These are phyloP conservation scores for Dryas drummondii DNA, from an alignment of 306 rosid genomes.

Conservation along the genomic window DNA sequence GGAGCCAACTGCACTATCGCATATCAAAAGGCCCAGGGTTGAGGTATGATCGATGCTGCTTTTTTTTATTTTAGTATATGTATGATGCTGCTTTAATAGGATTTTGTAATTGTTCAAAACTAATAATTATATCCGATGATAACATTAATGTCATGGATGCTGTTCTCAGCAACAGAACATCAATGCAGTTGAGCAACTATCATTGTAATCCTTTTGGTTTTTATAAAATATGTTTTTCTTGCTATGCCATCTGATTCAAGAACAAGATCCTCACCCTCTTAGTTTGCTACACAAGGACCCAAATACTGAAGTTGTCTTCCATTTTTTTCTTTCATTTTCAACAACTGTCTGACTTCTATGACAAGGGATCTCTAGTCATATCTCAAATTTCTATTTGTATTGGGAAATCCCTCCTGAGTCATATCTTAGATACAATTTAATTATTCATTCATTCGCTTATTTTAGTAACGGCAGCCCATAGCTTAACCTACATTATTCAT, in stretches of 20 bases:
- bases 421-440: no score
- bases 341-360: neutral
- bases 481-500: neutral
- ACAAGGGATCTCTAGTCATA: neutral
- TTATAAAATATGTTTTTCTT: neutral
- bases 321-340: neutral
- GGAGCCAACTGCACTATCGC: constrained; percentile 66
- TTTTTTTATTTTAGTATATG: constrained; percentile 8
- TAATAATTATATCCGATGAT: neutral
- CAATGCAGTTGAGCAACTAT: neutral
- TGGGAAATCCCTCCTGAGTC: neutral
- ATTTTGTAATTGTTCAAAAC: neutral
- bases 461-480: neutral
- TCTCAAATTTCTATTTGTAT: neutral
- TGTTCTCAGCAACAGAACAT: neutral
- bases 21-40: constrained; percentile 54
- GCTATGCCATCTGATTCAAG: neutral
- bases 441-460: neutral
- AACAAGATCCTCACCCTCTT: neutral
- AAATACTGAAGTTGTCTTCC: neutral
- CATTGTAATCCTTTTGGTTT: neutral
- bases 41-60: constrained; percentile 47
- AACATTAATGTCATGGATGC: neutral
- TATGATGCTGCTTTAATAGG: neutral
- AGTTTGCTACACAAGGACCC: neutral